Evolutionary conservation across 192 early-diverging fungal genomes (phyloP).

Genomic region (Coemansia sp.): DNA sequence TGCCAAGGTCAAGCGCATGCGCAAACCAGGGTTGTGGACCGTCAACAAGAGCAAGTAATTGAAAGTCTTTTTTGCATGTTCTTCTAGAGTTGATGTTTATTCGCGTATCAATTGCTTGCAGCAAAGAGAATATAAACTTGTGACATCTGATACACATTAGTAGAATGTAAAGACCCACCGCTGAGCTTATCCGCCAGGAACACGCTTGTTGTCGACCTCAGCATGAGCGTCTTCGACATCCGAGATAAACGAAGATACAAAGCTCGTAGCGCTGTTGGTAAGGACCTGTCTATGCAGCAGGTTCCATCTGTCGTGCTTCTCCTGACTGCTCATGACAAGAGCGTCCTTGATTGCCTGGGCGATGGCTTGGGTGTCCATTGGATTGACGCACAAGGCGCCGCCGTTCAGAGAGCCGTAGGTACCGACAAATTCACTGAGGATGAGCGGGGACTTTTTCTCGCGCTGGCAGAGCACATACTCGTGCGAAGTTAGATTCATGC

Average conservation of each 20-base stretch:
- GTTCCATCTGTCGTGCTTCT: constrained; percentile 73
- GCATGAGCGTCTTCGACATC: constrained; percentile 34
- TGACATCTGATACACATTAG: too few relatives aligned
- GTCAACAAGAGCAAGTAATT: constrained; percentile 35
- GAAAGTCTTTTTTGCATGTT: constrained; percentile 1
- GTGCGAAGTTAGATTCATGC: constrained; percentile 96
- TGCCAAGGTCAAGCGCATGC: constrained; percentile 50
- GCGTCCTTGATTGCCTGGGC: constrained; percentile 89
- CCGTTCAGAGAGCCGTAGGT: constrained; percentile 89
- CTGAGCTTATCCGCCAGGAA: too few relatives aligned
- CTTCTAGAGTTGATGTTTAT: too few relatives aligned
- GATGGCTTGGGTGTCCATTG: constrained; percentile 91
- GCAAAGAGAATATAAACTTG: too few relatives aligned
- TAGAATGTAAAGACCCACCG: too few relatives aligned
- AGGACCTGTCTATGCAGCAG: constrained; percentile 66
- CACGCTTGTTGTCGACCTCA: not conserved
- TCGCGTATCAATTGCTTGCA: too few relatives aligned
- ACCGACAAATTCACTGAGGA: constrained; percentile 96
- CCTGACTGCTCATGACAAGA: constrained; percentile 76
- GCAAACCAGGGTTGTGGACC: constrained; percentile 49
- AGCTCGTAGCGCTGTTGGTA: constrained; percentile 68
- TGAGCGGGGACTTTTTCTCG: constrained; percentile 74
- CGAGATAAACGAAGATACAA: constrained; percentile 60
- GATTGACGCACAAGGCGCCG: constrained; percentile 86
- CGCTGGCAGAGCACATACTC: constrained; percentile 93